These are phyloP conservation scores for Pulicaria dysenterica DNA, from an alignment of 129 eudicot species.

Conservation along the genomic window DNA sequence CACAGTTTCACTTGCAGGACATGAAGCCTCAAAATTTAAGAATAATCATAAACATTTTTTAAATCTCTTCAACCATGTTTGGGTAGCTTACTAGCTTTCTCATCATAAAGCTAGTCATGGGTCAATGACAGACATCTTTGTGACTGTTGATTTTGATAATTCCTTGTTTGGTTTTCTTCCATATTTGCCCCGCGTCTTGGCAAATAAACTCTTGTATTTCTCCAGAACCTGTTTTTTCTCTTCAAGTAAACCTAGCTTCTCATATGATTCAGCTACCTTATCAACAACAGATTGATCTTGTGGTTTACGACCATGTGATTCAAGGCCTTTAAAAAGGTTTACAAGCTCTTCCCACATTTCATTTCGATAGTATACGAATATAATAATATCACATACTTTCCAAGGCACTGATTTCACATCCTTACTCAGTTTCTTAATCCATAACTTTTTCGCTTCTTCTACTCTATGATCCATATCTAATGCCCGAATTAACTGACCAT, in stretches of 20 bases:
- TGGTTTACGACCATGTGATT: constrained; percentile 67
- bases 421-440: constrained; percentile 74
- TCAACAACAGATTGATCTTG: constrained; percentile 54
- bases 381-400: constrained; percentile 74
- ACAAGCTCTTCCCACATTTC: constrained; percentile 71
- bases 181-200: constrained; percentile 34
- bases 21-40: too few relatives aligned
- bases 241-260: constrained; percentile 63
- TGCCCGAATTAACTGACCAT: constrained; percentile 78
- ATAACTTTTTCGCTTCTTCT: constrained; percentile 73
- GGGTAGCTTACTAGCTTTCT: not conserved
- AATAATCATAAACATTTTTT: too few relatives aligned
- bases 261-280: constrained; percentile 80
- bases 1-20: not conserved
- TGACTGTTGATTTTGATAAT: constrained; percentile 2
- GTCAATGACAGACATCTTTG: not conserved
- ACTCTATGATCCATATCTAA: constrained; percentile 83
- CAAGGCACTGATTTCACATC: constrained; percentile 74
- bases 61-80: too few relatives aligned
- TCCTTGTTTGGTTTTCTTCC: constrained; percentile 31
- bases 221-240: constrained; percentile 66
- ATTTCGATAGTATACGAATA: constrained; percentile 72
- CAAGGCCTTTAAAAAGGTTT: constrained; percentile 68
- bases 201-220: constrained; percentile 59
- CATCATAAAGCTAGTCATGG: constrained; percentile 1